Evolutionary conservation across 2,329 filamentous ascomycete genomes (phyloP), one percentile per base, ranked within the genome.

Genomic region (Claviceps cyperi): DNA sequence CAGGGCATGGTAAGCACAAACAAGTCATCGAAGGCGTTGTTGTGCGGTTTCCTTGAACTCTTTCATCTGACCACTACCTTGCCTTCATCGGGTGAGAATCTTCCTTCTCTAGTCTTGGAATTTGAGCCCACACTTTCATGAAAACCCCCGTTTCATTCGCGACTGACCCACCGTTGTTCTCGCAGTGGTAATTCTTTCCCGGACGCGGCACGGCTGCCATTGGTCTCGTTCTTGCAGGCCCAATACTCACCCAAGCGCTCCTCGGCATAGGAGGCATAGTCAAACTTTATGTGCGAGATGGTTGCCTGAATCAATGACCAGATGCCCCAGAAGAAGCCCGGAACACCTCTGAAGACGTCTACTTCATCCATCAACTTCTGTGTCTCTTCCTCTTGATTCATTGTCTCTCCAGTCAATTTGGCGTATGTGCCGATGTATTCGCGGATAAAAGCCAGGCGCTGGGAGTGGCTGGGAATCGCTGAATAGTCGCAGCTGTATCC

Each of bases 261-360:
- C 65, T 96, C 87, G 11, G 92, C 91, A 64, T 97, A 98, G 8
- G 77, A 80, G 43, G 88, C 86, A 64, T 98, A 98, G 68, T 98
- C 90, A 62, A 98, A 98, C 63, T 96, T 86, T 59, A 98, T 98
- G 56, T 91, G 80, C 11, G 87, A 94, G 56, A 98, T 97, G 50
- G 80, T 86, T 2, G 90, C 86, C 71, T 98, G 92, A 56, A 98
- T 97, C 55, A 94, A 71, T 7, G 89, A 85, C 92, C 92, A 98
- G 51, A 96, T 88, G 22, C 92, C 92, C 90, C 84, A 88, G 65
- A 77, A 81, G 62, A 98, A 87, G 7, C 92, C 92, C 0, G 92
- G 92, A 14, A 96, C 77, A 43, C 90, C 92, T 44, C 92, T 79
- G 69, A 86, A 98, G 21, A 78, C 66, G 64, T 98, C 90, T 2